These are phyloP conservation scores for Beauveria caledonica DNA, from an alignment of 2,329 filamentous ascomycete genomes.

Conservation along the genomic window DNA sequence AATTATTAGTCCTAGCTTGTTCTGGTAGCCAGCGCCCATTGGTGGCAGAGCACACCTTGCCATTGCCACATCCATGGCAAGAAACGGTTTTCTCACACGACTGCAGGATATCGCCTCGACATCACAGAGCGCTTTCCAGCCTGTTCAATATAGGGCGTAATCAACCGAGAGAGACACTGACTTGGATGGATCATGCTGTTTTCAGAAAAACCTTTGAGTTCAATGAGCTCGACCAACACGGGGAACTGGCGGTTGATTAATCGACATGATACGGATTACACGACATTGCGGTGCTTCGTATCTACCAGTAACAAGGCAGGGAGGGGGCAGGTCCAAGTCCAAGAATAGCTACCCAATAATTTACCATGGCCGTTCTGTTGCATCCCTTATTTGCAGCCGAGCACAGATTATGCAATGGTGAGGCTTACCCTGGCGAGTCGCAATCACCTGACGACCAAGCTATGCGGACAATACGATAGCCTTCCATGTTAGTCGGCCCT, in stretches of 20 bases:
- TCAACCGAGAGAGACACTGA: neutral
- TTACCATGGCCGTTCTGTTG: neutral
- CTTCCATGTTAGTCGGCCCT: neutral
- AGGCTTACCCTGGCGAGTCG: neutral
- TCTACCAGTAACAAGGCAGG: neutral
- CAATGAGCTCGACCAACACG: neutral
- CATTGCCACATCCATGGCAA: neutral
- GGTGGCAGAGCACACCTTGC: neutral
- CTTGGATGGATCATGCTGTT: neutral
- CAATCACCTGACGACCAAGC: conserved; percentile 9
- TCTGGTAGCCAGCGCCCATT: neutral
- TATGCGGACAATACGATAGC: conserved; percentile 5
- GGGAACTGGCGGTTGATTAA: neutral
- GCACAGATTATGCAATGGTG: neutral
- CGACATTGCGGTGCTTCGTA: neutral
- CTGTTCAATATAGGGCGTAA: neutral
- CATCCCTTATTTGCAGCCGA: neutral
- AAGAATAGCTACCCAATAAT: neutral
- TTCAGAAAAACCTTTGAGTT: neutral
- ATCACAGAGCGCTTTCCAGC: neutral
- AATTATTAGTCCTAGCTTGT: neutral
- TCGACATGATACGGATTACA: neutral
- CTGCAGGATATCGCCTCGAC: neutral
- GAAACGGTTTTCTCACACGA: neutral
- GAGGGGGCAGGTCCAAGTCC: neutral